Evolutionary conservation across 768 basidiomycete genomes (phyloP).

Genomic region (Amanita thiersii): DNA sequence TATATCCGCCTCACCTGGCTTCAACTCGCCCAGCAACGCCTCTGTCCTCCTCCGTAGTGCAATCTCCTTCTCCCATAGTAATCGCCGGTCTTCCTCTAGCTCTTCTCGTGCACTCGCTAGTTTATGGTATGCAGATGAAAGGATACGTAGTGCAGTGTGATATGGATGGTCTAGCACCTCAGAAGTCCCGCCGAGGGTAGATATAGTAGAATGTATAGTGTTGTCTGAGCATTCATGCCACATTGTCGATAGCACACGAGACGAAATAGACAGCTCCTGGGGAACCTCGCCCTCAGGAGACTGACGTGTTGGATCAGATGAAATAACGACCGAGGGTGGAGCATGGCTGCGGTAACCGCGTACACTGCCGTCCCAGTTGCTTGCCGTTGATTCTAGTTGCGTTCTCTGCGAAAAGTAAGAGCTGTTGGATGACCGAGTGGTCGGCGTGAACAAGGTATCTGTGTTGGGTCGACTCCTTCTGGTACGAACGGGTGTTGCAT

Average conservation of each 20-base stretch:
- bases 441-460: conserved; percentile 20
- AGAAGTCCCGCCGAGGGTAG: conserved; percentile 34
- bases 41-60: conserved; percentile 45
- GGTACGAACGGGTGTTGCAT: conserved; percentile 10
- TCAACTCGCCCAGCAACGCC: conserved; percentile 47
- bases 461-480: neutral
- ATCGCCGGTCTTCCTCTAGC: conserved; percentile 49
- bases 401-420: neutral
- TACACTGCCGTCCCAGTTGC: conserved; percentile 41
- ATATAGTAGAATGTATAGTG: conserved; percentile 57
- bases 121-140: conserved; percentile 60
- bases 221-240: conserved; percentile 81
- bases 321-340: conserved; percentile 10
- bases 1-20: conserved; percentile 54
- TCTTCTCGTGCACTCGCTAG: conserved; percentile 50
- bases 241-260: conserved; percentile 45
- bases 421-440: neutral
- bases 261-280: neutral
- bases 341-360: conserved; percentile 43
- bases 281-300: neutral
- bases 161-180: conserved; percentile 47
- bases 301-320: neutral
- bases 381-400: neutral
- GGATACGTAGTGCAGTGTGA: conserved; percentile 55
- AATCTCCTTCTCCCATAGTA: conserved; percentile 52